Evolutionary conservation across 1,284 basidiomycete species (phyloP).

Genomic region (Boletus subluridellus): DNA sequence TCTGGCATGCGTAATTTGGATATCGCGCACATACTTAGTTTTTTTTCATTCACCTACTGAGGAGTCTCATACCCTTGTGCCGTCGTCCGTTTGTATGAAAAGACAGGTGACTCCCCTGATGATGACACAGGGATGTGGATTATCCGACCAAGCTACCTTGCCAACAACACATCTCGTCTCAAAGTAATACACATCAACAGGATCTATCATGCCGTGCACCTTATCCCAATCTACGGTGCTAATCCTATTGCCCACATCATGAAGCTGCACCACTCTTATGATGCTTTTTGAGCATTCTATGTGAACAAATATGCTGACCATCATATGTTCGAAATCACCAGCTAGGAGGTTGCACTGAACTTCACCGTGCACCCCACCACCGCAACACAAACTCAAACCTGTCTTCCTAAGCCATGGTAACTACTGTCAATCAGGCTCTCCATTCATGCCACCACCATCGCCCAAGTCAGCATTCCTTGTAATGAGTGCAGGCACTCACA

Average conservation of each 20-base stretch:
- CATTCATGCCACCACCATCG: too few species aligned
- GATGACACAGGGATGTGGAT: background rate
- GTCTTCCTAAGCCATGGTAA: too few species aligned
- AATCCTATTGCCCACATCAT: background rate
- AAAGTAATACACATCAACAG: background rate
- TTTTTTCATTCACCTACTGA: background rate
- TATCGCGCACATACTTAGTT: background rate
- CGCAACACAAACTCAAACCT: too few species aligned
- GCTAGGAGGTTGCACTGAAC: background rate
- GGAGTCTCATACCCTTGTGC: background rate
- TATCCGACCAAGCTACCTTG: background rate
- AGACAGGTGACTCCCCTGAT: background rate
- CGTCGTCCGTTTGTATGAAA: background rate
- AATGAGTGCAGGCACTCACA: too few species aligned
- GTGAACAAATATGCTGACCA: slow-evolving; percentile 6
- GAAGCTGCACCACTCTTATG: slow-evolving; percentile 1
- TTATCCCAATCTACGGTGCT: slow-evolving; percentile 1
- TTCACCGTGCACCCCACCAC: too few species aligned
- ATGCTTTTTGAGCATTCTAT: slow-evolving; percentile 5
- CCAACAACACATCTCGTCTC: too few species aligned
- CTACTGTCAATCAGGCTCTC: too few species aligned
- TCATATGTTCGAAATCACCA: background rate
- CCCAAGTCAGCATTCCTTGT: too few species aligned
- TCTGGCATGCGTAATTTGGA: too few species aligned
- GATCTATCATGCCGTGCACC: slow-evolving; percentile 6